These are phyloP conservation scores for Keithomyces neogunnii DNA, from an alignment of 2,329 filamentous ascomycete species.

Conservation along the genomic window DNA sequence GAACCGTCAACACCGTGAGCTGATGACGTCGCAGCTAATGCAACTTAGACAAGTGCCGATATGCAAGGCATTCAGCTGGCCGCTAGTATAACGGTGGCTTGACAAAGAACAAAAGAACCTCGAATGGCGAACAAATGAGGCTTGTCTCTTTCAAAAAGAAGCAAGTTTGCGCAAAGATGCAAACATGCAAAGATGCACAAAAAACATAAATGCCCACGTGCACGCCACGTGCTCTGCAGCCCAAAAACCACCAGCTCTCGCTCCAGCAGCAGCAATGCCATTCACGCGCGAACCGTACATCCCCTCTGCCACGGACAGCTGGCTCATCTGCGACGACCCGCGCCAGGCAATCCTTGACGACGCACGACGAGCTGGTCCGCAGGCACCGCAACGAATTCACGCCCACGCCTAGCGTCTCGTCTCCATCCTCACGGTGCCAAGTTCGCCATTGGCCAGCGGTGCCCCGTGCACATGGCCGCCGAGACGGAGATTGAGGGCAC, in stretches of 20 bases:
- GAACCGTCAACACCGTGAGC: too few species aligned
- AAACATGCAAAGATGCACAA: too few species aligned
- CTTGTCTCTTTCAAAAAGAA: too few species aligned
- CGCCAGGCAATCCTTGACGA: conserved; percentile 57
- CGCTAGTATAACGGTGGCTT: too few species aligned
- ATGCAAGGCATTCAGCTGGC: too few species aligned
- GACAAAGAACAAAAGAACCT: too few species aligned
- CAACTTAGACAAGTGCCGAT: too few species aligned
- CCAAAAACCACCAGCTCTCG: neutral
- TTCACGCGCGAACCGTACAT: neutral
- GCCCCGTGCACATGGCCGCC: conserved; percentile 58
- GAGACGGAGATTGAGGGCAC: conserved; percentile 39
- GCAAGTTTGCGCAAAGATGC: too few species aligned
- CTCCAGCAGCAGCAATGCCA: neutral
- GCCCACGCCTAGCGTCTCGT: conserved; percentile 33
- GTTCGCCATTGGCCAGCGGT: conserved; percentile 67
- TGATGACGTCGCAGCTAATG: too few species aligned
- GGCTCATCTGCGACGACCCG: conserved; percentile 61
- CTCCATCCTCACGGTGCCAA: conserved; percentile 44
- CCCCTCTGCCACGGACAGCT: neutral
- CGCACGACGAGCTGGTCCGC: conserved; percentile 36
- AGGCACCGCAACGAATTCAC: conserved; percentile 46
- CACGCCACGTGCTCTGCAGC: too few species aligned
- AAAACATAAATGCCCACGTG: too few species aligned
- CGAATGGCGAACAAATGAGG: too few species aligned